Evolutionary conservation across 805 yeast species (phyloP), one percentile per base, ranked within the genome.

Genomic region (Kregervanrija pseudodelftensis): DNA sequence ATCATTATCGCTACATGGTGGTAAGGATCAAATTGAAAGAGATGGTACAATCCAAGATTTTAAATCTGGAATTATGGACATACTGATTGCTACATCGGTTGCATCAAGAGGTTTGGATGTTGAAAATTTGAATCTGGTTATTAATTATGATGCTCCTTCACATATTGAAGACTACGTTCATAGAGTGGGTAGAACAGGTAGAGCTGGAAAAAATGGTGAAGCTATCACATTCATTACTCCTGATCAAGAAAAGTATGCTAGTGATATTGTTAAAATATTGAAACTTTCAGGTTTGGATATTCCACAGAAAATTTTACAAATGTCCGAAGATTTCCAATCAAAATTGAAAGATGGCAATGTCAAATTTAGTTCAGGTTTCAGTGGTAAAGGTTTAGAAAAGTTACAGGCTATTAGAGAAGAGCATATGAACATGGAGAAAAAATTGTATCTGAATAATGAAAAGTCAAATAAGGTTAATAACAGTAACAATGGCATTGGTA

Each of bases 61-160:
- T 62, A 74, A 76, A 45, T 67, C 61, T 7, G 83, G 87, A 11
- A 69, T 71, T 0, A 65, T 79, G 3, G 76, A 79, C 44, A 77
- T 89, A 1, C 66, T 93, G 40, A 77, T 93, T 28, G 96, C 97
- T 8, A 93, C 99, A 0, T 93, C 96, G 2, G 85, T 93, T 22
- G 88, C 97, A 2, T 96, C 99, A 0, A 72, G 99, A 49, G 99
- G 99, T 0, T 67, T 93, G 17, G 97, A 93, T 64, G 96, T 93
- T n/a, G 85, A 88, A 42, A 83, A 81, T 16, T 73, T 91, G 22
- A 80, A 80, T 46, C 61, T 90, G 37, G 98, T 93, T 2, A 69
- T 93, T 7, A 85, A 93, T 50, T 85, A 74, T 55, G 89, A 85
- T 52, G 74, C 87, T 0, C 95, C 96, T 0, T 85, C 74, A 50